Conservation (phyloP, 1,139 yeast species). For the Kluyveromyces sp. region DNA sequence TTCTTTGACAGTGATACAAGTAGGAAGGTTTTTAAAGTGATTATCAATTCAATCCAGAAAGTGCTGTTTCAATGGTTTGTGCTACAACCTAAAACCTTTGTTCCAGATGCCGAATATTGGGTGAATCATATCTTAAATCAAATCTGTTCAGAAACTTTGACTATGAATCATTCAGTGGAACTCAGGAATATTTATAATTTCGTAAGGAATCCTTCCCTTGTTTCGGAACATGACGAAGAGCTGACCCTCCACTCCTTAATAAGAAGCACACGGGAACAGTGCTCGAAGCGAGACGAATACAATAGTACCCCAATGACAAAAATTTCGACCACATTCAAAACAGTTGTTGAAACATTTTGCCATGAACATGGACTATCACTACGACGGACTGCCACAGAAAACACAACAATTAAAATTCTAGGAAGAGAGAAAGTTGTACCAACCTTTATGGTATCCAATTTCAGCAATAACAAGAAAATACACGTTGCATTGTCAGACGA, state of each 20-base stretch:
- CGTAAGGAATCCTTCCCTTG: constrained; percentile 7
- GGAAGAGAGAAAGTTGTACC: constrained; percentile 19
- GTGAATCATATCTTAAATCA: constrained; percentile 17
- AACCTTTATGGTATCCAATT: constrained; percentile 15
- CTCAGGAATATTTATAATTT: constrained; percentile 12
- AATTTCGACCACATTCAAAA: constrained; percentile 36
- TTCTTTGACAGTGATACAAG: constrained; percentile 8
- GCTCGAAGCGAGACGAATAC: constrained; percentile 9
- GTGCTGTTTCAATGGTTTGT: constrained; percentile 23
- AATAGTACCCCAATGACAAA: constrained; percentile 27
- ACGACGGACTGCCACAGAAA: constrained; percentile 12
- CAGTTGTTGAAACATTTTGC: constrained; percentile 41
- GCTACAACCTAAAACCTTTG: constrained; percentile 11
- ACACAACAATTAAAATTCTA: constrained; percentile 16
- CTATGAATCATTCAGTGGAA: constrained; percentile 9
- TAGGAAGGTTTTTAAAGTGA: constrained; percentile 9
- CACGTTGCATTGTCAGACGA: constrained; percentile 36
- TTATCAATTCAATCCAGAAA: constrained; percentile 16
- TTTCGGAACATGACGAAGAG: constrained; percentile 17
- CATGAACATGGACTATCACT: constrained; percentile 26
- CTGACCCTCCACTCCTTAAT: constrained; percentile 10
- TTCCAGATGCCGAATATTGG: constrained; percentile 17
- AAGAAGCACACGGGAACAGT: constrained; percentile 3
- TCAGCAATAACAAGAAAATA: constrained; percentile 1
- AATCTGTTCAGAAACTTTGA: constrained; percentile 9